Conservation (phyloP, 1,284 basidiomycete genomes). For the Caloboletus firmus region DNA sequence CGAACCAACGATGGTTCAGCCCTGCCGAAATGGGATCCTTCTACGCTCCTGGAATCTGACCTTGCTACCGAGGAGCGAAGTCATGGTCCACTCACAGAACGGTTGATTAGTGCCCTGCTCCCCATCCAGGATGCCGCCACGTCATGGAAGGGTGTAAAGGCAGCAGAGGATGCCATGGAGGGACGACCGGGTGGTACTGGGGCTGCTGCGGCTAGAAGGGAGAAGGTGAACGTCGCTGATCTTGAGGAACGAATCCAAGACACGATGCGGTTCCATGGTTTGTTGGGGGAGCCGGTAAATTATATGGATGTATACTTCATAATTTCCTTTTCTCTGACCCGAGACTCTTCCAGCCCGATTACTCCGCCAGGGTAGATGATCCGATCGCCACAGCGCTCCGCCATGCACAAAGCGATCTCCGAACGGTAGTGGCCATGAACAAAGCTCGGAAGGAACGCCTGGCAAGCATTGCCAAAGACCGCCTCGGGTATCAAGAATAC, state of each 20-base stretch:
- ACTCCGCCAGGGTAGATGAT: slow-evolving; percentile 80
- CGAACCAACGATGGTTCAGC: slow-evolving; percentile 27
- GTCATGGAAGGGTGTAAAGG: slow-evolving; percentile 75
- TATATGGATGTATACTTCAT: slow-evolving; percentile 6
- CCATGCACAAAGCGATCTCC: slow-evolving; percentile 82
- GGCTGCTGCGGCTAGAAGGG: slow-evolving; percentile 67
- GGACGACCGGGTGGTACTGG: slow-evolving; percentile 72
- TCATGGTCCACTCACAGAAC: slow-evolving; percentile 77
- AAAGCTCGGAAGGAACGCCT: slow-evolving; percentile 79
- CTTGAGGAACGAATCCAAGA: slow-evolving; percentile 69
- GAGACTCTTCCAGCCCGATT: slow-evolving; percentile 61
- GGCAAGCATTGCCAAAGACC: slow-evolving; percentile 76
- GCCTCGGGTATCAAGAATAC: slow-evolving; percentile 90
- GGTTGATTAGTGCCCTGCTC: slow-evolving; percentile 76
- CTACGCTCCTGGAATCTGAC: slow-evolving; percentile 64
- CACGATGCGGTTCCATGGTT: slow-evolving; percentile 69
- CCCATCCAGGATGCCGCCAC: slow-evolving; percentile 57
- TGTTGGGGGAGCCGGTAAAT: slow-evolving; percentile 58
- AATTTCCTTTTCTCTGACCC: slow-evolving; percentile 14
- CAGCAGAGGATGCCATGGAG: slow-evolving; percentile 80
- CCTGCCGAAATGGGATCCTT: slow-evolving; percentile 65
- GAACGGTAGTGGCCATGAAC: slow-evolving; percentile 76
- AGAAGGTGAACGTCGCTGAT: slow-evolving; percentile 71
- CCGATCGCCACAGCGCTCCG: slow-evolving; percentile 90
- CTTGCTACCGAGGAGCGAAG: slow-evolving; percentile 67